Percentiles rank a stretch among this genome's conserved stretches.
These are phyloP conservation scores for Ustilago shanxiensis DNA, from an alignment of 1,284 basidiomycete genomes.

Conservation along the genomic window DNA sequence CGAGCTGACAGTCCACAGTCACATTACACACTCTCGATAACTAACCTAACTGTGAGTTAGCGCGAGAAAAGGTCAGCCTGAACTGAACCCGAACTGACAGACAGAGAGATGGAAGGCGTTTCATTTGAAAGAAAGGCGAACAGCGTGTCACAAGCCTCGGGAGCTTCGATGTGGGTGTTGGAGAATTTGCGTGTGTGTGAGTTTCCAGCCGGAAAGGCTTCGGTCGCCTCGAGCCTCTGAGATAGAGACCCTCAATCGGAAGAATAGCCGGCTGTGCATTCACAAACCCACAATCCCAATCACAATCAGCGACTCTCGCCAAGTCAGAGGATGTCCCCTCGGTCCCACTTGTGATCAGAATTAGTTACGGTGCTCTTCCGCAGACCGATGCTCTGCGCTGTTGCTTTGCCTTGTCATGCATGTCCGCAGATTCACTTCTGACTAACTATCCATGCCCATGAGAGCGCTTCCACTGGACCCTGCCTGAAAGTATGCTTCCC, in stretches of 20 bases:
- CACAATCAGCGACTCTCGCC: neutral
- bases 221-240: neutral
- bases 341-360: no score
- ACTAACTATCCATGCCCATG: neutral
- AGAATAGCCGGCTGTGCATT: conserved; percentile 17
- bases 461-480: neutral
- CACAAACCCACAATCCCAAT: no score
- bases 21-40: neutral
- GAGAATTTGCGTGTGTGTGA: neutral
- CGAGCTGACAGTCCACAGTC: neutral
- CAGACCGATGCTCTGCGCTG: neutral
- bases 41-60: neutral
- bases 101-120: no score
- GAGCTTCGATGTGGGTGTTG: neutral
- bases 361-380: neutral
- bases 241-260: conserved; percentile 7
- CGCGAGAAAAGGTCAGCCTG: neutral
- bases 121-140: conserved; percentile 10
- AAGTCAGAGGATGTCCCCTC: neutral
- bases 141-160: neutral
- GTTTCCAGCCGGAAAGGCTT: conserved; percentile 6
- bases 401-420: neutral
- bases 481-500: neutral
- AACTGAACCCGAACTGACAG: no score
- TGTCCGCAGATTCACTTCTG: neutral